phyloP scores from a whole-genome alignment of 169 alveolate species.

The Cryptosporidium andersoni region DNA sequence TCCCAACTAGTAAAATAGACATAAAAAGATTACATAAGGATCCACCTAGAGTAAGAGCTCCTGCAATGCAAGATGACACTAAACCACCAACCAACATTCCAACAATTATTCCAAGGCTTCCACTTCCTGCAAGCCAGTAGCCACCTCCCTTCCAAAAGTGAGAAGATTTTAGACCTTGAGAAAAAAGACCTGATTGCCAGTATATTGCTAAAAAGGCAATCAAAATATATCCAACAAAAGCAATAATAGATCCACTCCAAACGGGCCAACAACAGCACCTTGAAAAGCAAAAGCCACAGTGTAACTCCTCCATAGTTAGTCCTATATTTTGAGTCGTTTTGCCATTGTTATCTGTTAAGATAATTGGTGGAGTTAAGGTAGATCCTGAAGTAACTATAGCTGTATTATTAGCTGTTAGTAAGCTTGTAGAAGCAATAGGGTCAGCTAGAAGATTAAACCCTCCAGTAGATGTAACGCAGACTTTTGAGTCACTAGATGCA shows the following conservation, averaged over 20 bases:
- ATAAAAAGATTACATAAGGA: slow-evolving; percentile 70
- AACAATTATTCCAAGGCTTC: slow-evolving; percentile 56
- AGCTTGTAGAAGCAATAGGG: neutral
- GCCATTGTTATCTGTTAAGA: slow-evolving; percentile 1
- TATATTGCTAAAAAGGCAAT: slow-evolving; percentile 66
- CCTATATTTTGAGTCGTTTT: neutral
- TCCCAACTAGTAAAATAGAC: slow-evolving; percentile 73
- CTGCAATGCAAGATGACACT: slow-evolving; percentile 74
- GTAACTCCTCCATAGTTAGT: slow-evolving; percentile 26
- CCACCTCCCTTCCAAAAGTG: slow-evolving; percentile 78
- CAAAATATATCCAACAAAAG: slow-evolving; percentile 47
- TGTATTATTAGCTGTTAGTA: neutral
- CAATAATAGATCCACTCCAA: slow-evolving; percentile 65
- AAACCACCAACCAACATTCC: slow-evolving; percentile 76
- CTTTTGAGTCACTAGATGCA: slow-evolving; percentile 34
- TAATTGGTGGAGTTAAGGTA: neutral
- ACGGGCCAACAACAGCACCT: slow-evolving; percentile 71
- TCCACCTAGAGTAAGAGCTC: slow-evolving; percentile 73
- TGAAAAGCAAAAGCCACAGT: slow-evolving; percentile 59
- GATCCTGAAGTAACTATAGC: neutral
- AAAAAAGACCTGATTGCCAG: slow-evolving; percentile 67
- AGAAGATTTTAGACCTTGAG: slow-evolving; percentile 72
- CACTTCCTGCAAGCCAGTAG: slow-evolving; percentile 75
- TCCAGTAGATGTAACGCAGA: slow-evolving; percentile 38
- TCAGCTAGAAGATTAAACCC: slow-evolving; percentile 33